Evolutionary conservation across 345 rosid genomes (phyloP), one percentile per base, ranked within the genome.

Genomic region (Pistacia vera): DNA sequence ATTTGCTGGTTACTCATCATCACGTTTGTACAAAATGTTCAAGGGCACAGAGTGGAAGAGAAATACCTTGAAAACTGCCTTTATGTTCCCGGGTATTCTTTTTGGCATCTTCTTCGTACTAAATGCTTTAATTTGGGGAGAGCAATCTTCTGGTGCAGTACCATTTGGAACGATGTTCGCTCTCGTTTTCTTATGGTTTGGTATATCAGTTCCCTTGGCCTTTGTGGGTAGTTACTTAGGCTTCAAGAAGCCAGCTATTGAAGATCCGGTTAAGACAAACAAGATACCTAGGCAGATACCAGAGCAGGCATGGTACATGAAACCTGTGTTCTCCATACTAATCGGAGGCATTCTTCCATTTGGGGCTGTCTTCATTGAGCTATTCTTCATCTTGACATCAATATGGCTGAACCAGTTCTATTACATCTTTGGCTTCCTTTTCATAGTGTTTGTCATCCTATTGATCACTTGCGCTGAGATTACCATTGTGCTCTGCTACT

Each of bases 381-480:
- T 95, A 62, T 95, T 95, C 93, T 95, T 95, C 86, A 95, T 93
- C 81, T 82, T 95, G 85, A 93, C 98, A 5, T 95, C 98, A 11
- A 93, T 95, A 77, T 95, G 98, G 98, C 87, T 95, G 85, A 95
- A 95, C 85, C 98, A 95, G 85, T 95, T 93, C 93, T 95, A 95
- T 85, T 95, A 93, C 93, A 95, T 95, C 88, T 95, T 95, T 11
- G 98, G 98, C 58, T 95, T 95, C 93, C 98, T 95, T 75, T 95
- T 95, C 88, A 93, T 95, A 52, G 98, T 95, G 77, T 93, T 95
- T 63, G 71, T 93, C 71, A 95, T 95, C 75, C 83, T 95, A 52
- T 68, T 95, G 59, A 88, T 95, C 81, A 95, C 99, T 48, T 95
- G 99, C 14, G 99, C 98, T 0, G 98, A 95, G 89, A 95, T 95